These are phyloP conservation scores for Penicillium lividum DNA, from an alignment of 495 filamentous ascomycete genomes.

Conservation along the genomic window DNA sequence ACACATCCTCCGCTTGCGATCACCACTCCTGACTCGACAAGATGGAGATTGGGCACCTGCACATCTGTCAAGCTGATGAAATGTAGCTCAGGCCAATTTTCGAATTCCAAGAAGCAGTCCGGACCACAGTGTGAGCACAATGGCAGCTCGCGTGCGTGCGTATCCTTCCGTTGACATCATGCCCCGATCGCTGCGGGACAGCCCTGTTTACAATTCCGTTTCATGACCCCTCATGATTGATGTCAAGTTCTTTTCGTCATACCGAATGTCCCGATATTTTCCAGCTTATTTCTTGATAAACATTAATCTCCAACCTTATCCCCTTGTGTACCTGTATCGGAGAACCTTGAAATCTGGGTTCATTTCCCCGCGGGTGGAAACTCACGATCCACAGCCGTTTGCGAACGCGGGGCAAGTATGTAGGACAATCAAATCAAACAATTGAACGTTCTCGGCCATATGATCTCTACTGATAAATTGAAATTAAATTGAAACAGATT, in stretches of 20 bases:
- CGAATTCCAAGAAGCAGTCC: too few species aligned
- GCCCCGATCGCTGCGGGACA: background rate
- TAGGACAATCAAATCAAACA: background rate
- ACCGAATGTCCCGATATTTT: background rate
- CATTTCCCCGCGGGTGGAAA: background rate
- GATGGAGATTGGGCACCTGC: too few species aligned
- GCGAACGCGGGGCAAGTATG: conserved; percentile 3
- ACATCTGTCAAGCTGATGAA: too few species aligned
- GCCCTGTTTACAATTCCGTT: background rate
- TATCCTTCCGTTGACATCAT: background rate
- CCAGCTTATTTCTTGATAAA: background rate
- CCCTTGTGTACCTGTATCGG: background rate
- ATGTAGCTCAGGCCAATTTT: too few species aligned
- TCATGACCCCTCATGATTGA: background rate
- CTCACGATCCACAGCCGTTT: conserved; percentile 7
- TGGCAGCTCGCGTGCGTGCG: background rate
- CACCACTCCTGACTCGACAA: too few species aligned
- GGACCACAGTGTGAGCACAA: background rate
- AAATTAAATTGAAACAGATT: conserved; percentile 8
- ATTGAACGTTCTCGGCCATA: background rate
- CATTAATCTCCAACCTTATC: background rate
- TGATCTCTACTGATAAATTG: background rate
- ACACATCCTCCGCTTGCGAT: background rate
- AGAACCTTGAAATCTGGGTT: background rate
- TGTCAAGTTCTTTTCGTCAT: background rate